Evolutionary conservation across 2,329 filamentous ascomycete genomes (phyloP), one percentile per base, ranked within the genome.

Genomic region (Exserohilum rostratum): DNA sequence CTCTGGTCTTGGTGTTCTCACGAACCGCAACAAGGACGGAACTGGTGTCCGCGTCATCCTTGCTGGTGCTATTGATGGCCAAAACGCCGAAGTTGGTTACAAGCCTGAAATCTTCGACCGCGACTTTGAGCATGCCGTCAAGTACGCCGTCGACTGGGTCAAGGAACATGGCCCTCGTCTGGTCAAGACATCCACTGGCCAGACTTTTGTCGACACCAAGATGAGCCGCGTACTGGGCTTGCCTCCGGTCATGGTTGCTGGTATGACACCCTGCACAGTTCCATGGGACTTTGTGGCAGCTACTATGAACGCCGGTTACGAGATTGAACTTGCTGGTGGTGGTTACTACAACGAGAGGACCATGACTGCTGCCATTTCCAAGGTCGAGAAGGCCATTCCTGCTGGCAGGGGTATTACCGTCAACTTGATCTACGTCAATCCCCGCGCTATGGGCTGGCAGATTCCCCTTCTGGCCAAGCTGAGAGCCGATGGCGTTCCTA

Each of bases 1-100:
- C 62, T 99, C 95, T 20, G 96, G 96, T 61, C 87, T 99, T 18
- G 96, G 95, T 71, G 90, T 96, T 40, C 82, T 99, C 61, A 99
- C 95, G 53, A 98, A 96, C 83, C 91, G 95, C 68, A 99, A 98
- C 84, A 99, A 99, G 82, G 96, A 99, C 76, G 95, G 95, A 60
- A 98, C 92, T 53, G 95, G 95, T 69, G 95, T 99, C 31, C 91
- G 93, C 57, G 93, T 99, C 62, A 96, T 99, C 63, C 84, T 99
- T 54, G 95, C 92, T 38, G 95, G 96, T 60, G 85, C 91, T n/a
- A 89, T 99, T 68, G 90, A 93, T 68, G 93, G 93, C 46, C 92
- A 92, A 17, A 89, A 96, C 55, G 83, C 85, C 29, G 95, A 98
- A 76, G 89, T 99, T 58, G 95, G 95, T 50, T 99, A 97, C 83